phyloP scores from a whole-genome alignment of 208 protist genomes.

The Trypanosoma caninum region DNA sequence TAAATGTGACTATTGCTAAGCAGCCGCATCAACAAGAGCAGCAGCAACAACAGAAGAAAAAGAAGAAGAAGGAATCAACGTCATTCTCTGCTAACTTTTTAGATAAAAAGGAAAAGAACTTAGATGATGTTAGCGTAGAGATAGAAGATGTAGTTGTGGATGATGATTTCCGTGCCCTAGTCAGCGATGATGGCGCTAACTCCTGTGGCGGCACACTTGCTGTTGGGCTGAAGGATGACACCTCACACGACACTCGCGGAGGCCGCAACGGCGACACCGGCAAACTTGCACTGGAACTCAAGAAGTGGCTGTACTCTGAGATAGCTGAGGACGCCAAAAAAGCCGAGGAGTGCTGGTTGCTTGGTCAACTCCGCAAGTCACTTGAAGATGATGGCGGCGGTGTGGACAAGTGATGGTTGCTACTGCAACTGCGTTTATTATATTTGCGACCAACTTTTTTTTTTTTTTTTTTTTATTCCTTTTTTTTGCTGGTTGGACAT shows the following conservation, averaged over 20 bases:
- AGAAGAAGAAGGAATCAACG: neutral
- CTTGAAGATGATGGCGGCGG: constrained; percentile 11
- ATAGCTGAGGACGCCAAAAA: constrained; percentile 30
- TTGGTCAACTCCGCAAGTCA: constrained; percentile 20
- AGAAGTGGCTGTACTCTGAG: constrained; percentile 45
- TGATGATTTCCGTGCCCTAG: neutral
- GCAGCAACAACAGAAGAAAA: constrained; percentile 8
- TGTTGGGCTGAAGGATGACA: neutral
- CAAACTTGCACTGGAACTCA: constrained; percentile 25
- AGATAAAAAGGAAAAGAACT: neutral
- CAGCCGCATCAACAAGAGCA: neutral
- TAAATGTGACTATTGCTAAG: constrained; percentile 3
- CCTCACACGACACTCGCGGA: neutral
- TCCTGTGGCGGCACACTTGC: neutral
- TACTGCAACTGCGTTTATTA: no score
- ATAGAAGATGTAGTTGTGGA: constrained; percentile 1
- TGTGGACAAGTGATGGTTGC: neutral
- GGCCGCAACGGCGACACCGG: neutral
- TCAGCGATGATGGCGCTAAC: neutral
- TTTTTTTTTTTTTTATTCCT: no score
- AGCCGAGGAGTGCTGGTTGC: constrained; percentile 28
- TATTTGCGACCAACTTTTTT: no score
- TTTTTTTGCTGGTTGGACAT: no score
- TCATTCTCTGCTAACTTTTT: neutral
- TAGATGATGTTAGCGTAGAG: neutral